Conservation (phyloP, 768 basidiomycete genomes). For the Phanerodontia chrysosporium region DNA sequence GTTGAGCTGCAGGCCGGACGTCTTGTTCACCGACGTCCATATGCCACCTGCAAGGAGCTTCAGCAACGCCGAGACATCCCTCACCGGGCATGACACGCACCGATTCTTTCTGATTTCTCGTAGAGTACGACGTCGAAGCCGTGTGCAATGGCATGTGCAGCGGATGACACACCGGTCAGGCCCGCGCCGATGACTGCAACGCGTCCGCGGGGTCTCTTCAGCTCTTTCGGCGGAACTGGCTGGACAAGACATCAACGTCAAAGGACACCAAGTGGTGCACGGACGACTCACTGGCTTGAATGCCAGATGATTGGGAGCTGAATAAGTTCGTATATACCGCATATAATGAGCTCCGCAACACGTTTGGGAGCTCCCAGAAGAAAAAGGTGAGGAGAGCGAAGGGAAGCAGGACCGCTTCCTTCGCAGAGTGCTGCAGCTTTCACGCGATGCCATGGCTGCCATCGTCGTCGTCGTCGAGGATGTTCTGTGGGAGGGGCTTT, state of each 20-base stretch:
- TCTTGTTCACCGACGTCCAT: constrained; percentile 49
- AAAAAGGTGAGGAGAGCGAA: background rate
- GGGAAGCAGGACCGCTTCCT: background rate
- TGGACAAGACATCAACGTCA: background rate
- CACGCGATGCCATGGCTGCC: background rate
- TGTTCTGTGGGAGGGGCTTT: background rate
- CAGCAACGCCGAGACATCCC: constrained; percentile 18
- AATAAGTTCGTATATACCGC: background rate
- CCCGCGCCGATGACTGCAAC: constrained; percentile 50
- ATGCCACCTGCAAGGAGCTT: constrained; percentile 38
- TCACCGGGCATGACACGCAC: constrained; percentile 12
- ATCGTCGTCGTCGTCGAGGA: background rate
- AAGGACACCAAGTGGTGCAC: no score
- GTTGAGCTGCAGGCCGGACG: constrained; percentile 48
- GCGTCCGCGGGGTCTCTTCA: constrained; percentile 34
- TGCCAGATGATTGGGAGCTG: background rate
- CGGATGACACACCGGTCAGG: constrained; percentile 48
- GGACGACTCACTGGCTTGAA: constrained; percentile 5
- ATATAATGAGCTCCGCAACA: background rate
- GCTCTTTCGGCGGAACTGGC: constrained; percentile 14
- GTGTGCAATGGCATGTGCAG: constrained; percentile 46
- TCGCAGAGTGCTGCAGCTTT: background rate
- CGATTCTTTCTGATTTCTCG: constrained; percentile 28
- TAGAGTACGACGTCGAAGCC: constrained; percentile 51
- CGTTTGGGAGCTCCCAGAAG: constrained; percentile 2